Evolutionary conservation across 2,329 filamentous ascomycete genomes (phyloP).

Genomic region (Pestalotiopsis sp.): DNA sequence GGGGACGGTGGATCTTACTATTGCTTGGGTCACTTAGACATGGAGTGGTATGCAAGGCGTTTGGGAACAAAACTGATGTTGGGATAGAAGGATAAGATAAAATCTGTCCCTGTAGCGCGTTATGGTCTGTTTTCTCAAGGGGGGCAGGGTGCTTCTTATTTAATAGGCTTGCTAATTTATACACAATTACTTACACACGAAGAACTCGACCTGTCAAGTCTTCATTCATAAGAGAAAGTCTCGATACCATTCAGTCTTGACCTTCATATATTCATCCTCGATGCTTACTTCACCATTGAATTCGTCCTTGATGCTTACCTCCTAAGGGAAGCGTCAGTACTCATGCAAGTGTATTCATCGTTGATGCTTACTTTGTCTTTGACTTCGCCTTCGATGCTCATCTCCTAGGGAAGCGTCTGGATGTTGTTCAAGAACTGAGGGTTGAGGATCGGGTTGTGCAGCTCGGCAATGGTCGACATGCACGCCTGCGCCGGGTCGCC

Average conservation of each 20-base stretch:
- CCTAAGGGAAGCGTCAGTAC: too few relatives aligned
- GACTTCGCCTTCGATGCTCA: not conserved
- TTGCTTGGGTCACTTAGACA: not conserved
- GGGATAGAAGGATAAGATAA: not conserved
- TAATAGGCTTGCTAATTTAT: not conserved
- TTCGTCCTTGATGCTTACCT: too few relatives aligned
- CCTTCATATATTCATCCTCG: too few relatives aligned
- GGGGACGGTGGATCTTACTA: not conserved
- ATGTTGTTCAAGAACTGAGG: constrained; percentile 27
- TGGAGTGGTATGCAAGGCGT: not conserved
- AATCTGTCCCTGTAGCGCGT: not conserved
- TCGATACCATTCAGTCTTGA: too few relatives aligned
- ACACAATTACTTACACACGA: not conserved
- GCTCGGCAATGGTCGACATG: constrained; percentile 35
- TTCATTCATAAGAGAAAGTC: not conserved
- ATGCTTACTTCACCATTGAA: too few relatives aligned
- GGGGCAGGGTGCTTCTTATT: not conserved
- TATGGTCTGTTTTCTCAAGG: not conserved
- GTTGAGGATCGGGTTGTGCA: constrained; percentile 35
- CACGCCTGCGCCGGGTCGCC: constrained; percentile 36
- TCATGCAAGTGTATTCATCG: too few relatives aligned
- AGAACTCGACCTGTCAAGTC: not conserved
- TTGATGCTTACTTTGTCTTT: too few relatives aligned
- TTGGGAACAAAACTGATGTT: not conserved
- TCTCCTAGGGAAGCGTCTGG: constrained; percentile 14